Evolutionary conservation across 2,329 filamentous ascomycete species (phyloP).

Genomic region (Leptodontidium sp.): DNA sequence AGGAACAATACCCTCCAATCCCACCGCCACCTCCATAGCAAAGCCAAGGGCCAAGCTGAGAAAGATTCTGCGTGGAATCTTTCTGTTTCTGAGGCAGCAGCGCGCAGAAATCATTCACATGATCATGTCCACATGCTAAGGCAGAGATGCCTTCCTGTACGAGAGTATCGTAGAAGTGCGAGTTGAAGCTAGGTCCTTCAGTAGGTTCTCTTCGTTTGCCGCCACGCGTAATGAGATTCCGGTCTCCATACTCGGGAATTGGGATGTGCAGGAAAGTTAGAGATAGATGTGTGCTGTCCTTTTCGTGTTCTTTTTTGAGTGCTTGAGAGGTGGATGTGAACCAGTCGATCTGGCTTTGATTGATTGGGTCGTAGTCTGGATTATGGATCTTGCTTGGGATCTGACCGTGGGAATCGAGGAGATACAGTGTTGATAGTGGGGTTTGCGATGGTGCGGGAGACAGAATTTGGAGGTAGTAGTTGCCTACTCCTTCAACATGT

Average conservation of each 20-base stretch:
- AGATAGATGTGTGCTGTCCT: constrained; percentile 80
- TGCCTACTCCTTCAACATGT: constrained; percentile 86
- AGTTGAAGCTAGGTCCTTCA: constrained; percentile 89
- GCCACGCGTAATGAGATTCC: constrained; percentile 61
- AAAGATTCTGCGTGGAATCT: constrained; percentile 22
- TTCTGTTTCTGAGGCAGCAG: constrained; percentile 53
- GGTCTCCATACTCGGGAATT: constrained; percentile 80
- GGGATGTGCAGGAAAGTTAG: constrained; percentile 97
- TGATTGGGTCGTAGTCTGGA: constrained; percentile 93
- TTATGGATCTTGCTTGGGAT: constrained; percentile 85
- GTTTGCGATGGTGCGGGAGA: constrained; percentile 79
- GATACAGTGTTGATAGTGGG: constrained; percentile 87
- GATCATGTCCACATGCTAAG: constrained; percentile 72
- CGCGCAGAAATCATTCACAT: constrained; percentile 94
- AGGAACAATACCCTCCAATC: constrained; percentile 93
- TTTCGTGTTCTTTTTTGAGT: constrained; percentile 75
- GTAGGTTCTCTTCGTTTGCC: constrained; percentile 86
- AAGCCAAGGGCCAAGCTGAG: constrained; percentile 81
- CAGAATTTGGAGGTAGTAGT: constrained; percentile 89
- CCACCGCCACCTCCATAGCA: constrained; percentile 91
- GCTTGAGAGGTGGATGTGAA: constrained; percentile 78
- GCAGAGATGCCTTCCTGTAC: constrained; percentile 83
- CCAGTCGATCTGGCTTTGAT: constrained; percentile 91
- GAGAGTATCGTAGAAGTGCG: constrained; percentile 86
- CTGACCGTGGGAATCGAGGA: constrained; percentile 91